These are phyloP conservation scores for Pontederia crassipes DNA, from an alignment of 176 grass and related monocot species.

Conservation along the genomic window DNA sequence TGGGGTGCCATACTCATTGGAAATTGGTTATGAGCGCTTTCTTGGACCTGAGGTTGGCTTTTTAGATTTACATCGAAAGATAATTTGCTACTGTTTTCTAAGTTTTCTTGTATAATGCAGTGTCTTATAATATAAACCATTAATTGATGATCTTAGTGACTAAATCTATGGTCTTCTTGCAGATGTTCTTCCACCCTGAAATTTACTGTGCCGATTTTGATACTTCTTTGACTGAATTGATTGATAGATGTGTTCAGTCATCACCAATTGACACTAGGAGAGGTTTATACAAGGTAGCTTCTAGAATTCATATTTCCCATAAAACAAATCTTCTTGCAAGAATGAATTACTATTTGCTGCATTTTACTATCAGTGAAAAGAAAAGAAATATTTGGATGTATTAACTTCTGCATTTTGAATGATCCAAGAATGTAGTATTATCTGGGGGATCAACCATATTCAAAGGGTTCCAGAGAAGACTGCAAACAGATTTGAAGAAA, in stretches of 20 bases:
- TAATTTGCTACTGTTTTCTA: neutral
- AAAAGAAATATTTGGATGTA: neutral
- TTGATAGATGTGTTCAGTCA: constrained; percentile 17
- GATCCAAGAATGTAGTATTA: constrained; percentile 84
- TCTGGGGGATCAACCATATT: constrained; percentile 93
- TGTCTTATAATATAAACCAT: neutral
- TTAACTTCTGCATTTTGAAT: constrained; percentile 16
- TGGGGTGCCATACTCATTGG: constrained; percentile 74
- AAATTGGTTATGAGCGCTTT: constrained; percentile 95
- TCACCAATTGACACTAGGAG: constrained; percentile 22
- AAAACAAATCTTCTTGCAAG: neutral
- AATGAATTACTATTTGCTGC: neutral
- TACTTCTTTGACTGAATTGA: constrained; percentile 6
- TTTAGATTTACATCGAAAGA: neutral
- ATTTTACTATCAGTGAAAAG: neutral
- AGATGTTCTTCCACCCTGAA: constrained; percentile 21
- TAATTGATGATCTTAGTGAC: neutral
- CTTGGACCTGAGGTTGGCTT: constrained; percentile 93
- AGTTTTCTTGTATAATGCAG: neutral
- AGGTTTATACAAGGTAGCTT: constrained; percentile 19
- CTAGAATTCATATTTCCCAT: neutral
- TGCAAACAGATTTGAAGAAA: constrained; percentile 86
- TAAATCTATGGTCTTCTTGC: neutral
- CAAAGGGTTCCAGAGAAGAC: constrained; percentile 92
- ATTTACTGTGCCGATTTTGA: neutral